Percentiles rank a stretch among this genome's conserved stretches.
phyloP scores from a whole-genome alignment of 148 eudicot genomes.

The Persicaria maculosa region DNA sequence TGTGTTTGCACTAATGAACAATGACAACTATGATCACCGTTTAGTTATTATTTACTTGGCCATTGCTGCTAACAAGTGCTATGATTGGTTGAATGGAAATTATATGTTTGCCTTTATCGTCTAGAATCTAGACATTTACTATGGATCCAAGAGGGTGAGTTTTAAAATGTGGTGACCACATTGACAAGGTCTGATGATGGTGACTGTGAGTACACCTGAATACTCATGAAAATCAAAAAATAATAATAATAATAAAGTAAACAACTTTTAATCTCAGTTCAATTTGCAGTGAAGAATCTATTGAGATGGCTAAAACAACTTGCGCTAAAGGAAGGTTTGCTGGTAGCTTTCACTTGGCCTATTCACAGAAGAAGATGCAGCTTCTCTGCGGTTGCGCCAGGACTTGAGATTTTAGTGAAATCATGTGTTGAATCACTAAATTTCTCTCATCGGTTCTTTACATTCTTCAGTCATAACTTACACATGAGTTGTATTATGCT shows the following conservation, averaged over 20 bases:
- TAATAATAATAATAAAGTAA: neutral
- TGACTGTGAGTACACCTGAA: neutral
- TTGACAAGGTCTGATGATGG: neutral
- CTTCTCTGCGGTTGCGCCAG: neutral
- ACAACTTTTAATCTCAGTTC: neutral
- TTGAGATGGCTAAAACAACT: slow-evolving; percentile 66
- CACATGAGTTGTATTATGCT: neutral
- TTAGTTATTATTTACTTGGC: neutral
- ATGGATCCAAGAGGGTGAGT: neutral
- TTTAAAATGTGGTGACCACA: neutral
- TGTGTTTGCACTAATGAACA: neutral
- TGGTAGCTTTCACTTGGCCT: slow-evolving; percentile 28
- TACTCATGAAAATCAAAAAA: neutral
- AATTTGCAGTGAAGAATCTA: slow-evolving; percentile 49
- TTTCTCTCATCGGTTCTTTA: neutral
- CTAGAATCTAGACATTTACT: neutral
- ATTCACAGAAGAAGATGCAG: neutral
- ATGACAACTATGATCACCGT: neutral
- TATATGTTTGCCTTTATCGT: neutral
- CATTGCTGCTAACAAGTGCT: neutral
- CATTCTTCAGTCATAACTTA: neutral
- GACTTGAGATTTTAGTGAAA: neutral
- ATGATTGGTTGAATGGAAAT: neutral
- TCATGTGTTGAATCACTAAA: neutral
- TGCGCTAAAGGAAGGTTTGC: slow-evolving; percentile 66